Conservation (phyloP, 2,329 filamentous ascomycete species). For the Madurella fahalii region DNA sequence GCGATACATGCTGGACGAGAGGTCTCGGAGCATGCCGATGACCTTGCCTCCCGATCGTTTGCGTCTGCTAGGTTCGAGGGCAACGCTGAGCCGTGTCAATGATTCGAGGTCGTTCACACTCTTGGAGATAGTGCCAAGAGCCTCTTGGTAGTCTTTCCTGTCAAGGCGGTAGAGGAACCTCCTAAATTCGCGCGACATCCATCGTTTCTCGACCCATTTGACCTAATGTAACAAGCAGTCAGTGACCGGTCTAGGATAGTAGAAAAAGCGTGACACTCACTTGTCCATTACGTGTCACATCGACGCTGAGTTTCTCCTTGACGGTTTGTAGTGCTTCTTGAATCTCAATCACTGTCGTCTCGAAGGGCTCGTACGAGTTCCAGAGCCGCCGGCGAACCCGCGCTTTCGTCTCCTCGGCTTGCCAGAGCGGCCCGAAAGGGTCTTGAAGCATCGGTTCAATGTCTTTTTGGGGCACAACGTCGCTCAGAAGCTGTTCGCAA, state of each 20-base stretch:
- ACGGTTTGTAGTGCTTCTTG: neutral
- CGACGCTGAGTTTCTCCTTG: neutral
- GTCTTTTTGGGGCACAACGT: neutral
- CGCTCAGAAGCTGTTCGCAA: conserved; percentile 7
- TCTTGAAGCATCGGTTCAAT: conserved; percentile 1
- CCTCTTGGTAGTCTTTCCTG: conserved; percentile 3
- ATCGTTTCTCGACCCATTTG: too few species aligned
- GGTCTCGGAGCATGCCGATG: neutral
- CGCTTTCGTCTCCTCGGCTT: conserved; percentile 1
- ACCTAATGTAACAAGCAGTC: too few species aligned
- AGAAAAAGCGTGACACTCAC: too few species aligned
- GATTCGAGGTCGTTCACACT: conserved; percentile 4
- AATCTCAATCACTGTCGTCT: neutral
- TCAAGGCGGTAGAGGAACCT: conserved; percentile 3
- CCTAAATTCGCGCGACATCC: neutral
- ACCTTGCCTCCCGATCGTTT: neutral
- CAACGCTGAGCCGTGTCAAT: conserved; percentile 1
- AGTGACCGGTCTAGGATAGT: too few species aligned
- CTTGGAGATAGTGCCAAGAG: conserved; percentile 1
- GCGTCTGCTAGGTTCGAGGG: neutral
- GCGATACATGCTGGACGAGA: neutral
- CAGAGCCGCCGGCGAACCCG: neutral
- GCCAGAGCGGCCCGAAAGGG: conserved; percentile 3
- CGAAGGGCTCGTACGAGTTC: conserved; percentile 5
- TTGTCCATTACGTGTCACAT: neutral